phyloP scores from a whole-genome alignment of 768 basidiomycete species.

The Boletus coccyginus region DNA sequence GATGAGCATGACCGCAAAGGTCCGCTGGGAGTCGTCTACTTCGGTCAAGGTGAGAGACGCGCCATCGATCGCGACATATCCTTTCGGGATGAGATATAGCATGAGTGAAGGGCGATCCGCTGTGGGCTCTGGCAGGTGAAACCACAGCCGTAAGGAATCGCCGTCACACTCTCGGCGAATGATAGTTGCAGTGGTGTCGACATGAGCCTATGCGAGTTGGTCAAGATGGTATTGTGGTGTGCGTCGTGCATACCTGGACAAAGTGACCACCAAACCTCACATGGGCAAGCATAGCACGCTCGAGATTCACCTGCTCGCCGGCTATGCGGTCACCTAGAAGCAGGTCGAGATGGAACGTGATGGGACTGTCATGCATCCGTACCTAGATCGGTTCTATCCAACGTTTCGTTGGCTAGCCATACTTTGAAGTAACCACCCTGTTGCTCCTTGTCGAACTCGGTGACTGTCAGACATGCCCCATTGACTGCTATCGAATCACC shows the following conservation, averaged over 20 bases:
- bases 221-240: not conserved
- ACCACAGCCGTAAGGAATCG: conserved; percentile 82
- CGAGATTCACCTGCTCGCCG: conserved; percentile 84
- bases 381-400: conserved; percentile 90
- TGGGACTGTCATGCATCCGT: conserved; percentile 6
- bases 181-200: conserved; percentile 85
- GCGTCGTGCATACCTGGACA: conserved; percentile 70
- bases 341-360: conserved; percentile 3
- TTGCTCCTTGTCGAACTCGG: conserved; percentile 63
- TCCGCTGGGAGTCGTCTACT: conserved; percentile 59
- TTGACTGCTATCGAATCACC: conserved; percentile 95
- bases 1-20: conserved; percentile 93
- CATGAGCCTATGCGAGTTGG: conserved; percentile 67
- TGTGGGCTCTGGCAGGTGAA: conserved; percentile 68
- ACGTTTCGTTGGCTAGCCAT: conserved; percentile 94
- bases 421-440: conserved; percentile 85
- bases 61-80: conserved; percentile 93
- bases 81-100: conserved; percentile 87
- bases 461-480: conserved; percentile 89
- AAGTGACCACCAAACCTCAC: conserved; percentile 95
- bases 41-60: conserved; percentile 87
- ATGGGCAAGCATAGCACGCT: conserved; percentile 92
- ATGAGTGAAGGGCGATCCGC: conserved; percentile 60
- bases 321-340: conserved; percentile 68
- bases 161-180: conserved; percentile 68